phyloP scores from a whole-genome alignment of 805 yeast species.

The Saccharomycopsis microspora region DNA sequence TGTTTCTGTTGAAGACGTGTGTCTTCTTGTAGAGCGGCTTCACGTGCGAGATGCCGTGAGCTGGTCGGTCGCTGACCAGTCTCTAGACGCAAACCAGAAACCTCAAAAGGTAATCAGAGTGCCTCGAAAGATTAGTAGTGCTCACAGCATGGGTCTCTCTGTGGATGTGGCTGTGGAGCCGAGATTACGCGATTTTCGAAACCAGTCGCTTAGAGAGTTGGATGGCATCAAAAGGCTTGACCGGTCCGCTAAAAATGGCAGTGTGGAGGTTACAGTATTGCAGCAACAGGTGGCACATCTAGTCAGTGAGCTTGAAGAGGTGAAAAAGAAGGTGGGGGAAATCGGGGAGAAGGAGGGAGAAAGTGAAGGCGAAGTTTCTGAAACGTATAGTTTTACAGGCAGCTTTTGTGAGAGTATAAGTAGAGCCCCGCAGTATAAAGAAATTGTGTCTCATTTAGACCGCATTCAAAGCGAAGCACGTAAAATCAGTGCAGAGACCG shows the following conservation, averaged over 20 bases:
- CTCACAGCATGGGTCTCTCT: neutral
- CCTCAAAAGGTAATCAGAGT: neutral
- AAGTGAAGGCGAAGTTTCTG: no score
- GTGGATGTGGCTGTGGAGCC: neutral
- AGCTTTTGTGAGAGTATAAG: no score
- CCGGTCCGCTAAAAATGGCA: neutral
- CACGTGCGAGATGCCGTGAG: no score
- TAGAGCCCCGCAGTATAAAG: neutral
- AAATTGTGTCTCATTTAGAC: neutral
- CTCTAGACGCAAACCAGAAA: no score
- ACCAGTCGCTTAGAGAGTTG: slow-evolving; percentile 7
- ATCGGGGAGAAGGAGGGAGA: neutral
- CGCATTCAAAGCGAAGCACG: neutral
- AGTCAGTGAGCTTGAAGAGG: neutral
- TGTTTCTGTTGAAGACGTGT: no score
- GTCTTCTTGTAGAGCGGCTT: no score
- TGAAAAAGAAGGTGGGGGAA: slow-evolving; percentile 1
- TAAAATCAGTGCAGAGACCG: no score
- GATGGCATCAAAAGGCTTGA: neutral
- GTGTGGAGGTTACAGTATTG: neutral
- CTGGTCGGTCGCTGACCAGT: no score
- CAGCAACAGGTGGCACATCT: slow-evolving; percentile 2
- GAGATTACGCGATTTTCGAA: neutral
- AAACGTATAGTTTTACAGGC: no score
- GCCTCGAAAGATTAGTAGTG: neutral